Percentiles rank a stretch among this genome's conserved stretches.
These are phyloP conservation scores for Quercus glauca DNA, from an alignment of 306 rosid species.

Conservation along the genomic window DNA sequence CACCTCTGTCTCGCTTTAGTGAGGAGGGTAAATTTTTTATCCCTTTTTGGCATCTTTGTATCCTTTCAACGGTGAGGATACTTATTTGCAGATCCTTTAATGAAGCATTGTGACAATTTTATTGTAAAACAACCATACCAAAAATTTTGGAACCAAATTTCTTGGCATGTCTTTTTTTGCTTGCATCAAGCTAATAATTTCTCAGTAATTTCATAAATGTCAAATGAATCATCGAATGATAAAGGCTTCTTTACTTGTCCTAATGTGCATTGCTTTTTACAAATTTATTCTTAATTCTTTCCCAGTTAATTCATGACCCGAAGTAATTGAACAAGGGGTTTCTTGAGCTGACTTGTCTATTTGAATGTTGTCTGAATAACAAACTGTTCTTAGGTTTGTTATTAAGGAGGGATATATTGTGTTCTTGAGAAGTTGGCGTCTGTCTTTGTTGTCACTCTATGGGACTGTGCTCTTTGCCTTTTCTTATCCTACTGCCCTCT, in stretches of 20 bases:
- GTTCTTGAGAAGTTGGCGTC: background rate
- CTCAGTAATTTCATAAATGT: background rate
- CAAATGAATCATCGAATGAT: background rate
- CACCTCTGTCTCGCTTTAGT: conserved; percentile 98
- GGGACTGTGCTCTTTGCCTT: background rate
- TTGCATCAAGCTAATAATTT: background rate
- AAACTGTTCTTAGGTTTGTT: background rate
- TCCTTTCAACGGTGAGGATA: background rate
- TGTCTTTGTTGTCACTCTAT: background rate
- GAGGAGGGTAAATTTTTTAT: conserved; percentile 68
- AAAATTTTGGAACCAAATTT: background rate
- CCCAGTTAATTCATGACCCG: background rate
- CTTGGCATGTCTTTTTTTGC: background rate
- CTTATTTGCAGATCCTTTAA: background rate
- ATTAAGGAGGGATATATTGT: background rate
- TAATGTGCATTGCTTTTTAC: too few relatives aligned
- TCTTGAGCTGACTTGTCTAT: background rate
- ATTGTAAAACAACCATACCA: background rate
- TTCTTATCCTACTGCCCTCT: background rate
- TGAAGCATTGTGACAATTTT: background rate
- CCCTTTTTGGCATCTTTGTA: background rate
- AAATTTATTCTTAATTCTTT: background rate
- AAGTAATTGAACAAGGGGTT: background rate
- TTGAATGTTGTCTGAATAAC: background rate
- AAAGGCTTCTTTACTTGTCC: background rate